These are phyloP conservation scores for Neofusicoccum laricinum DNA, from an alignment of 2,329 filamentous ascomycete species.

Conservation along the genomic window DNA sequence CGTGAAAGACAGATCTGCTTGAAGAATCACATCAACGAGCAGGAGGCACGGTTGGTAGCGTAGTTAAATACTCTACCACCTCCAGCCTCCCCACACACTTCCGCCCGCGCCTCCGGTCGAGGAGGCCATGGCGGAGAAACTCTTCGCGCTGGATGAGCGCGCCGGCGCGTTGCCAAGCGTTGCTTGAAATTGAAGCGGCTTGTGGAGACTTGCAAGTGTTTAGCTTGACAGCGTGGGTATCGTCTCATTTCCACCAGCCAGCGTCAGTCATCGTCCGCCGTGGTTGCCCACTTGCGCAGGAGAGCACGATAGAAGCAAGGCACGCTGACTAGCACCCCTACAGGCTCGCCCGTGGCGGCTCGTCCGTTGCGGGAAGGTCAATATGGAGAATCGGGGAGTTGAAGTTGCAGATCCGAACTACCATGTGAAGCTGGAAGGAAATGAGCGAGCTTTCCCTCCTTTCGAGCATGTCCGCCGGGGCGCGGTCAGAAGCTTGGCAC, in stretches of 20 bases:
- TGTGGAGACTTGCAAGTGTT: neutral
- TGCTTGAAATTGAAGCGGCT: neutral
- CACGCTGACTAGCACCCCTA: neutral
- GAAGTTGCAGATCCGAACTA: neutral
- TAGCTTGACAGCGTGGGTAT: neutral
- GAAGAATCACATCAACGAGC: neutral
- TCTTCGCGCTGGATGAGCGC: neutral
- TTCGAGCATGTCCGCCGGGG: neutral
- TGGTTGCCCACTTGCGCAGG: no score
- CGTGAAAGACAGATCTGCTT: neutral
- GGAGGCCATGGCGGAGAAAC: neutral
- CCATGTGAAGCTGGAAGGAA: neutral
- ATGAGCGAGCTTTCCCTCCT: neutral
- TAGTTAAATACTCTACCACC: no score
- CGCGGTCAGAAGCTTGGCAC: neutral
- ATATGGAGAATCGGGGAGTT: constrained; percentile 6
- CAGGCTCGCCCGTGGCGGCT: neutral
- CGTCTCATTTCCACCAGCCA: constrained; percentile 2
- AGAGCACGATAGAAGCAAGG: neutral
- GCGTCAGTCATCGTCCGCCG: neutral
- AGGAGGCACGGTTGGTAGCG: no score
- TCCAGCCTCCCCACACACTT: no score
- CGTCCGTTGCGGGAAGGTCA: neutral
- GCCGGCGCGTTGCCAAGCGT: neutral
- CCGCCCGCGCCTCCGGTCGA: no score